Percentiles rank a stretch among this genome's conserved stretches.
These are phyloP conservation scores for Monosporascus sp. DNA, from an alignment of 2,329 filamentous ascomycete species.

Conservation along the genomic window DNA sequence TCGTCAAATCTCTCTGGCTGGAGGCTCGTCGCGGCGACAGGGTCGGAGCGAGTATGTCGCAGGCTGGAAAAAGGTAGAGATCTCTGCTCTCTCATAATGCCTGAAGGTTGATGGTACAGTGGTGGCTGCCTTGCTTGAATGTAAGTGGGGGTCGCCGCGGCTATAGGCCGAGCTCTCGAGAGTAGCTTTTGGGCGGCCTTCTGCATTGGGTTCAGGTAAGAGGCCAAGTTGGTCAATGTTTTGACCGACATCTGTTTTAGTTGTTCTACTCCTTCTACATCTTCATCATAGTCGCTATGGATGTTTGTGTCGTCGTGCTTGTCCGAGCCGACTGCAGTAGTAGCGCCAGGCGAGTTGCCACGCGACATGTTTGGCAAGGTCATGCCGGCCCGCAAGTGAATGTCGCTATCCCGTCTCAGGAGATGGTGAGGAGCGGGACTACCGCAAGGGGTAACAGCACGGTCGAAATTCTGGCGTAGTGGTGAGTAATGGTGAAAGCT, in stretches of 20 bases:
- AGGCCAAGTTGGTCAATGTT: conserved; percentile 48
- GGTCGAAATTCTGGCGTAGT: conserved; percentile 50
- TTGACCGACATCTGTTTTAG: conserved; percentile 38
- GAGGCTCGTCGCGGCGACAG: conserved; percentile 3
- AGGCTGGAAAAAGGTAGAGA: neutral
- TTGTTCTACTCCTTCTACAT: conserved; percentile 22
- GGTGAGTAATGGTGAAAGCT: conserved; percentile 42
- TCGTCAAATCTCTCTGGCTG: conserved; percentile 16
- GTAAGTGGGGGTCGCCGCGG: conserved; percentile 11
- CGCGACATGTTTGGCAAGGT: conserved; percentile 15
- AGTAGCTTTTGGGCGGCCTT: conserved; percentile 45
- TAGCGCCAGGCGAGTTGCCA: conserved; percentile 15
- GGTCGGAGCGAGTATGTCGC: conserved; percentile 8
- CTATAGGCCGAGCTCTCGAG: conserved; percentile 21
- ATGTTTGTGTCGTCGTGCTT: conserved; percentile 6
- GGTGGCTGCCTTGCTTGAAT: conserved; percentile 4
- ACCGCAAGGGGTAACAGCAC: conserved; percentile 38
- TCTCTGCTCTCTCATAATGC: conserved; percentile 5
- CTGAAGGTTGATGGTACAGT: conserved; percentile 9
- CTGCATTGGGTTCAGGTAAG: conserved; percentile 51
- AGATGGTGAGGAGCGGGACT: conserved; percentile 1
- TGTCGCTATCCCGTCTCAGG: conserved; percentile 1
- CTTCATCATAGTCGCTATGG: conserved; percentile 19
- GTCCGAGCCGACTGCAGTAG: conserved; percentile 4
- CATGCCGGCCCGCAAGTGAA: neutral